A percentile compares a stretch with the other conserved stretches of the same genome.
Evolutionary conservation across 108 stramenopile species (phyloP).

Genomic region (Fragilaria crotonensis): DNA sequence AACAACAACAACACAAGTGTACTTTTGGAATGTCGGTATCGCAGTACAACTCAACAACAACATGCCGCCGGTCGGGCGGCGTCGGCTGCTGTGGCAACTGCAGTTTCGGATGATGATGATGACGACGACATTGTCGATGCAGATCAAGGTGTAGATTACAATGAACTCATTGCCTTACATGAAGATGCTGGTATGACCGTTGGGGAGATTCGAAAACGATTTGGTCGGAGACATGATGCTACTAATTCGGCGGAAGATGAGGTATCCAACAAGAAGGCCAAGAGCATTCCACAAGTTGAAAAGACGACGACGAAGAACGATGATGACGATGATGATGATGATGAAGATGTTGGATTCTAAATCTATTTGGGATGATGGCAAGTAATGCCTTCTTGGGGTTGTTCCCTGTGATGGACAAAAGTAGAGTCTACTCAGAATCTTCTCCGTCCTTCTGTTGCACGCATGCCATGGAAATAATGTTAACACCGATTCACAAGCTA

Average conservation of each 20-base stretch:
- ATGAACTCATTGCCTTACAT: constrained; percentile 27
- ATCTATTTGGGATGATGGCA: too few species aligned
- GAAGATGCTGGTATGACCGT: constrained; percentile 23
- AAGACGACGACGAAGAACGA: neutral
- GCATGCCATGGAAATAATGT: too few species aligned
- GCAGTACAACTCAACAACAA: too few species aligned
- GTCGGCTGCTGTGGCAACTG: constrained; percentile 2
- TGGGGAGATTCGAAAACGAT: constrained; percentile 11
- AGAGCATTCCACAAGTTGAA: neutral
- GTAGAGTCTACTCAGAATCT: too few species aligned
- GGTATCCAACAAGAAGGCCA: neutral
- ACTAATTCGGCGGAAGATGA: neutral
- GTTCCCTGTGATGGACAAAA: too few species aligned
- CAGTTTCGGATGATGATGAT: constrained; percentile 1
- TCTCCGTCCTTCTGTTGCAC: too few species aligned
- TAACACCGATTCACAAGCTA: too few species aligned
- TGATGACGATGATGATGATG: constrained; percentile 1
- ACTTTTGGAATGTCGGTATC: too few species aligned
- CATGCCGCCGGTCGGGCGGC: constrained; percentile 1
- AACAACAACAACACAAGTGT: too few species aligned
- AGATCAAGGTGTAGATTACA: constrained; percentile 23
- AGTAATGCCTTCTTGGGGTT: too few species aligned
- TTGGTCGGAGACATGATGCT: constrained; percentile 5
- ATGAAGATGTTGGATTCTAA: neutral
- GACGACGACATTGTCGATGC: constrained; percentile 15